Conservation (phyloP, 208 protist species). For the Crithidia thermophila region DNA sequence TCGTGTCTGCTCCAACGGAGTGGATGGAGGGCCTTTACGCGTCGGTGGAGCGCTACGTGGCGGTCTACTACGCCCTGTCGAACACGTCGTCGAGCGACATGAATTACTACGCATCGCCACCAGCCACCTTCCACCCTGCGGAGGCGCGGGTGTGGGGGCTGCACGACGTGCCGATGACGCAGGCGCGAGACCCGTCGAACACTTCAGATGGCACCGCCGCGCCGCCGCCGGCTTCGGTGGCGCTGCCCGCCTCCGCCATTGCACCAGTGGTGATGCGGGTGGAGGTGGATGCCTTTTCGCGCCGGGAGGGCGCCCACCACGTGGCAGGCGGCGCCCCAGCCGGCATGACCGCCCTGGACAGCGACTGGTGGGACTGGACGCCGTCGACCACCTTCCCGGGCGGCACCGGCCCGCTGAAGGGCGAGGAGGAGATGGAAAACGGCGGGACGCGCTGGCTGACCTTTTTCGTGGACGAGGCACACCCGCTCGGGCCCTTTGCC, state of each 20-base stretch:
- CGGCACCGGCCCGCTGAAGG: not conserved
- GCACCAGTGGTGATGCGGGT: conserved; percentile 25
- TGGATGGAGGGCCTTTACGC: conserved; percentile 49
- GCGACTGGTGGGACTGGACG: not conserved
- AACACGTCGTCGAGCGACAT: conserved; percentile 50
- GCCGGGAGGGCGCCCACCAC: conserved; percentile 18
- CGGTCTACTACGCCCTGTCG: conserved; percentile 47
- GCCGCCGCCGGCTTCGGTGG: not conserved
- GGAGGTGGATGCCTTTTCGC: conserved; percentile 19
- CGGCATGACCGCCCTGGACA: not conserved
- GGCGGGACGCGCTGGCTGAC: conserved; percentile 25
- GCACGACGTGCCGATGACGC: not conserved
- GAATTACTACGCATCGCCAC: conserved; percentile 35
- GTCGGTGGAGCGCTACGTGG: conserved; percentile 47
- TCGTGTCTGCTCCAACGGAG: conserved; percentile 48
- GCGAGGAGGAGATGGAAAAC: not conserved
- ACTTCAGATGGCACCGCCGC: not conserved
- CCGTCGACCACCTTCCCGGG: not conserved
- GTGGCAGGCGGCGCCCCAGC: too few relatives aligned
- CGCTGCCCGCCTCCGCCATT: conserved; percentile 5
- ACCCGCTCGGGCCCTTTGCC: conserved; percentile 25
- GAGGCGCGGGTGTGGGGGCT: not conserved
- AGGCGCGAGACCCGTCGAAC: not conserved
- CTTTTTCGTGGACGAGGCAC: conserved; percentile 18
- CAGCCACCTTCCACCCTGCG: not conserved